Percentiles rank a stretch among this genome's conserved stretches.
Conservation (phyloP, 371 early-diverging fungal species). For the Chytridium lagenaria region DNA sequence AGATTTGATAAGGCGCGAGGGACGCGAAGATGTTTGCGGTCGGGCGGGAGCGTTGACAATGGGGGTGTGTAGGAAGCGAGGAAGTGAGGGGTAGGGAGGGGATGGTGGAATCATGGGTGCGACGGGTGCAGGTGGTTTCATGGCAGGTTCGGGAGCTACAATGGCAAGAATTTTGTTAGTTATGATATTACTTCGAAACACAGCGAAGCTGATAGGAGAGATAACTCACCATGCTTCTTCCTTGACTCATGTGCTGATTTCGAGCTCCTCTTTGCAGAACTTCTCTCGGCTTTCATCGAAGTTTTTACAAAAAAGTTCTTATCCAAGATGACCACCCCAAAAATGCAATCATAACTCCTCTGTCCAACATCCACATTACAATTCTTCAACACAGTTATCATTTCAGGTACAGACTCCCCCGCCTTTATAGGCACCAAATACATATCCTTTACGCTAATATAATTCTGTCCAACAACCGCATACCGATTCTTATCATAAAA, state of each 20-base stretch:
- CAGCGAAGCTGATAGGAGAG: too few relatives aligned
- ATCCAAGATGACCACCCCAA: constrained; percentile 45
- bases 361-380: constrained; percentile 17
- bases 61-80: background rate
- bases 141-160: background rate
- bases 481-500: constrained; percentile 65
- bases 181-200: too few relatives aligned
- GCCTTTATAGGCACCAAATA: constrained; percentile 70
- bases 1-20: constrained; percentile 1
- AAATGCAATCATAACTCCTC: constrained; percentile 28
- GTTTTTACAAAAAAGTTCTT: constrained; percentile 29
- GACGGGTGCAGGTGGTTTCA: background rate
- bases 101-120: background rate
- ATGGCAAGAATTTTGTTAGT: too few relatives aligned
- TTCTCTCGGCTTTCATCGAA: background rate
- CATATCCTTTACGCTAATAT: constrained; percentile 73
- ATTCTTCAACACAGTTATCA: constrained; percentile 35
- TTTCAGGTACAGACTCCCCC: constrained; percentile 61
- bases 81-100: background rate
- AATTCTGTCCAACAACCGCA: constrained; percentile 74
- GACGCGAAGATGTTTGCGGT: background rate
- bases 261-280: background rate
- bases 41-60: background rate
- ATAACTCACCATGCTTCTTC: constrained; percentile 1
- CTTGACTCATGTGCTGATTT: background rate